Conservation (phyloP, 768 basidiomycete genomes). For the Dendrothele bispora region DNA sequence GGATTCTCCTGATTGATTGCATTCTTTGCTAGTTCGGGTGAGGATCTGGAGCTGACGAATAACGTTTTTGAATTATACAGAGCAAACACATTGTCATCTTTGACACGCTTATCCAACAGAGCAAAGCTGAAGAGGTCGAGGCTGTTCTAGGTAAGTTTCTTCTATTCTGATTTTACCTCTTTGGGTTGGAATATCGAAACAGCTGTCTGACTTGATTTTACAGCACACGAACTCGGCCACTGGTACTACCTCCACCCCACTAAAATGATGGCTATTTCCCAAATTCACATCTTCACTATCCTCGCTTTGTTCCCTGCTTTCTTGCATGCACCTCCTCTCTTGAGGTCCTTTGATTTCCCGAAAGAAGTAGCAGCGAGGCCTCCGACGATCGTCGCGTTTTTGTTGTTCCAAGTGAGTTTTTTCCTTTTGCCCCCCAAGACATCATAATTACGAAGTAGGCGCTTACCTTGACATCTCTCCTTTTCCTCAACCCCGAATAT, state of each 20-base stretch:
- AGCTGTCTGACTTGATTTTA: constrained; percentile 4
- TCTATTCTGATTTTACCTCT: neutral
- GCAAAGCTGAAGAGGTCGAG: constrained; percentile 89
- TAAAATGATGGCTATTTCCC: constrained; percentile 83
- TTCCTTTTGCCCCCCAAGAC: too few species aligned
- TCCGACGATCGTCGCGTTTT: constrained; percentile 83
- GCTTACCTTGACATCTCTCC: neutral
- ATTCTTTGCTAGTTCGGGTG: neutral
- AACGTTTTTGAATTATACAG: constrained; percentile 35
- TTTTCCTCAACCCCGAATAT: too few species aligned
- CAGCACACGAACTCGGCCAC: constrained; percentile 94
- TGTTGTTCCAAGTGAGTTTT: constrained; percentile 69
- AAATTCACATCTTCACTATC: constrained; percentile 85
- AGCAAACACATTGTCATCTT: constrained; percentile 96
- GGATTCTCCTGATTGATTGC: neutral
- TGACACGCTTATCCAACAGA: constrained; percentile 93
- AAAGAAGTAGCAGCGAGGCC: constrained; percentile 59
- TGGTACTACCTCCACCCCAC: constrained; percentile 93
- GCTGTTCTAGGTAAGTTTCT: constrained; percentile 72
- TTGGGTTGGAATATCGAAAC: too few species aligned
- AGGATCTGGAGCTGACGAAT: neutral
- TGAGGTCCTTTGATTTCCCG: constrained; percentile 81
- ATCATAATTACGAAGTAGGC: neutral
- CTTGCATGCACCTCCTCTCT: constrained; percentile 74
- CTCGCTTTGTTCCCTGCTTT: constrained; percentile 90